Evolutionary conservation across 1,284 basidiomycete species (phyloP), one percentile per base, ranked within the genome.

Genomic region (Puccinia horiana): DNA sequence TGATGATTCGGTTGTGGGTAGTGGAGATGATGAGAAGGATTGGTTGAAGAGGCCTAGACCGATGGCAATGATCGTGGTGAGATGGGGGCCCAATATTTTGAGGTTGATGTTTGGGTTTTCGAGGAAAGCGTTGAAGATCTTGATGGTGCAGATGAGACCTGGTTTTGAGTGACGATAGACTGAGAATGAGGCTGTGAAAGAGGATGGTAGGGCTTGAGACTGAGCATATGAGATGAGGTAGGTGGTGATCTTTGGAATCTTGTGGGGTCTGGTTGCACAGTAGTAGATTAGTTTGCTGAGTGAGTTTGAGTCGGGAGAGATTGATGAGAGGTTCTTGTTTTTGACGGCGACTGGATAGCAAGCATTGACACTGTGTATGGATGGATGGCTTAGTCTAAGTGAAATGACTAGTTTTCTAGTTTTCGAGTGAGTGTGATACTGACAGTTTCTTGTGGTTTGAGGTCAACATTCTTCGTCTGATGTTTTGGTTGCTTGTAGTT

Each of bases 391-490:
- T 37, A 5, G 20, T 70, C 26, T 37, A n/a, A n/a, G n/a, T n/a
- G n/a, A n/a, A n/a, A n/a, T 44, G n/a, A 70, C n/a, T 8, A 70
- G 14, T 40, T 40, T n/a, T n/a, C n/a, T n/a, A n/a, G n/a, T n/a
- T n/a, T n/a, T n/a, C n/a, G 35, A 70, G n/a, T 11, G 42, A 26
- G 12, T n/a, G 20, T 20, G 1, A 6, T 26, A 65, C 76, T 67
- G 14, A 77, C 76, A 77, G 58, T 77, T 67, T 77, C 63, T 77
- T 77, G 63, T 77, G 76, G 63, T 77, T 77, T 67, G 76, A 77
- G 44, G 42, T 47, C 26, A 77, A 67, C 58, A 65, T 49, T n/a
- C 3, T 40, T 9, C 23, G 5, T 16, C 16, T 40, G n/a, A n/a
- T n/a, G n/a, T n/a, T n/a, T n/a, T n/a, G n/a, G n/a, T n/a, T n/a